These are phyloP conservation scores for Metarhizium album DNA, from an alignment of 2,329 filamentous ascomycete species.

Conservation along the genomic window DNA sequence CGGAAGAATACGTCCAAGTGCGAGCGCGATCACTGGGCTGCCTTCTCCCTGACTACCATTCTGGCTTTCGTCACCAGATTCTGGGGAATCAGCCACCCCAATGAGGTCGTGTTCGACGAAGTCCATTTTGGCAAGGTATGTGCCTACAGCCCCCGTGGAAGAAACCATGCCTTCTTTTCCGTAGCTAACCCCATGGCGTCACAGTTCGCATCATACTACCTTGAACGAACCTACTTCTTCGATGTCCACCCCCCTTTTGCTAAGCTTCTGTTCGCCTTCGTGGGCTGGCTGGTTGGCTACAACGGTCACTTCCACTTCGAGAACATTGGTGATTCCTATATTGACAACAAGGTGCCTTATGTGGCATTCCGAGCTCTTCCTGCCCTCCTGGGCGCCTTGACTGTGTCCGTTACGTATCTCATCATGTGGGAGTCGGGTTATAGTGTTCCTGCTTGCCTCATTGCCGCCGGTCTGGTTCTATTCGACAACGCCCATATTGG, in stretches of 20 bases:
- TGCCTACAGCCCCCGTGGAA: background rate
- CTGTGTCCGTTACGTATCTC: constrained; percentile 84
- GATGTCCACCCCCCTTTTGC: constrained; percentile 97
- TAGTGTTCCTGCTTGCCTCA: constrained; percentile 80
- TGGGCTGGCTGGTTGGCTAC: constrained; percentile 96
- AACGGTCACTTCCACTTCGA: constrained; percentile 97
- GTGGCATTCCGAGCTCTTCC: constrained; percentile 91
- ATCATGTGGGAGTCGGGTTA: constrained; percentile 99
- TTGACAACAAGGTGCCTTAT: constrained; percentile 93
- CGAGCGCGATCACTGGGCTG: constrained; percentile 81
- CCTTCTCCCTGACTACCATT: constrained; percentile 63
- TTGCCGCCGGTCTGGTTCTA: constrained; percentile 76
- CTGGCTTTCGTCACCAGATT: constrained; percentile 88
- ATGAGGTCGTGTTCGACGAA: constrained; percentile 97
- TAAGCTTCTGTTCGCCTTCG: constrained; percentile 93
- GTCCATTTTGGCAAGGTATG: constrained; percentile 98
- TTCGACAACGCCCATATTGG: constrained; percentile 98
- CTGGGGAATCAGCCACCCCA: constrained; percentile 89
- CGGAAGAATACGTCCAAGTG: constrained; percentile 29
- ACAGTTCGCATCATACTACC: constrained; percentile 69
- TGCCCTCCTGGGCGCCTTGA: constrained; percentile 81
- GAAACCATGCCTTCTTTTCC: background rate
- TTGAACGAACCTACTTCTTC: constrained; percentile 98
- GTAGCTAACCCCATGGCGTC: background rate
- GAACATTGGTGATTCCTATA: constrained; percentile 98